Evolutionary conservation across 2,329 filamentous ascomycete genomes (phyloP), one percentile per base, ranked within the genome.

Genomic region (Aspergillus pseudoglaucus): DNA sequence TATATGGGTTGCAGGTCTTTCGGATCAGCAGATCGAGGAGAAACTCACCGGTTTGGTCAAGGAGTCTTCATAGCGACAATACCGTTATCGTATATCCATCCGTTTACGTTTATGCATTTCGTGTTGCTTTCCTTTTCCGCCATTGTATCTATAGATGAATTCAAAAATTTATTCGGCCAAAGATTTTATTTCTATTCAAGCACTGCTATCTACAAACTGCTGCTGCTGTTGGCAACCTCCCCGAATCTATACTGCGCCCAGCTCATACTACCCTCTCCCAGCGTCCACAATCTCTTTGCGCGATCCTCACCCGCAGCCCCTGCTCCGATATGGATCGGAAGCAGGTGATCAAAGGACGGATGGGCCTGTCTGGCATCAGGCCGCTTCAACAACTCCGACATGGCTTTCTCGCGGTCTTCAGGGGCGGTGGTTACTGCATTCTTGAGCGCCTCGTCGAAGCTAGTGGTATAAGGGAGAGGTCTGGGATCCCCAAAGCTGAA

Each of bases 1-100:
- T 41, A 18, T 46, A 40, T 39, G 39, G 35, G 41, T 48, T 44
- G 25, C 54, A 84, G 83, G 82, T 53, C 69, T 88, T 60, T 79
- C 83, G 59, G 83, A 85, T 66, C 80, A 85, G 68, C 78, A 83
- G 58, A 87, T 88, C 53, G 84, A 87, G 70, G 78, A 81, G 55
- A 81, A 79, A 67, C 76, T 88, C 56, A 79, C 81, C 47, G 72
- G 74, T 45, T 67, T 88, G 53, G 83, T 85, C 47, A 81, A 83
- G 67, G 69, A 67, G 52, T 58, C 60, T 52, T 66, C 62, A 62
- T 68, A 67, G 59, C 46, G 50, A 52, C 42, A 50, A 53, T 17
- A 27, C 45, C 44, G 38, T 44, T 44, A 42, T 48, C 25, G 10
- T 42, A 42, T 46, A 43, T 44, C 42, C 50, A 49, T 54, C 48